Percentiles rank a stretch among this genome's conserved stretches.
These are phyloP conservation scores for Lasiosphaeriaceae sp. DNA, from an alignment of 495 filamentous ascomycete genomes.

Conservation along the genomic window DNA sequence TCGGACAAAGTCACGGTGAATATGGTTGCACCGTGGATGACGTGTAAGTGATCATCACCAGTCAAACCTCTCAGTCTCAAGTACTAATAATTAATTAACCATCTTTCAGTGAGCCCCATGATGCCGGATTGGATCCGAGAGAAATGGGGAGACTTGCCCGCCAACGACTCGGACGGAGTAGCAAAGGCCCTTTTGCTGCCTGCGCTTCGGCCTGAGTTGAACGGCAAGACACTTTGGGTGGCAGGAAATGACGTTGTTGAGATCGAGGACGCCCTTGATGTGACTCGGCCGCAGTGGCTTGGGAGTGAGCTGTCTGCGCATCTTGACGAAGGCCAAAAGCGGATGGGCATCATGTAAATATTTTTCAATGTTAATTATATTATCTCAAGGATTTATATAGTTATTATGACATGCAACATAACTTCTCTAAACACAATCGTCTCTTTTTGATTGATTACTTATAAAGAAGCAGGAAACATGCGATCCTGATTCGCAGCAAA, in stretches of 20 bases:
- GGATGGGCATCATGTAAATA: background rate
- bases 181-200: background rate
- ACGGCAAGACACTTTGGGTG: slow-evolving; percentile 1
- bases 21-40: slow-evolving; percentile 2
- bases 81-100: background rate
- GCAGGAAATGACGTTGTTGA: background rate
- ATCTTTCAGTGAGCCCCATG: background rate
- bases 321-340: background rate
- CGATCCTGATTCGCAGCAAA: background rate
- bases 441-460: background rate
- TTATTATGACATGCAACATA: too few relatives aligned
- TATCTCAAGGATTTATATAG: too few relatives aligned
- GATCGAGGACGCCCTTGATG: slow-evolving; percentile 1
- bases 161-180: background rate
- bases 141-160: slow-evolving; percentile 2
- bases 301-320: background rate
- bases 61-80: background rate
- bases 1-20: background rate
- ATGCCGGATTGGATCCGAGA: background rate
- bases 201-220: background rate
- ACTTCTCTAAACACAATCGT: too few relatives aligned
- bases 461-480: background rate
- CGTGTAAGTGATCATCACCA: background rate
- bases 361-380: background rate
- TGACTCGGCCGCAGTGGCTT: background rate